Evolutionary conservation across 345 rosid genomes (phyloP).

Genomic region (Acer saccharum): DNA sequence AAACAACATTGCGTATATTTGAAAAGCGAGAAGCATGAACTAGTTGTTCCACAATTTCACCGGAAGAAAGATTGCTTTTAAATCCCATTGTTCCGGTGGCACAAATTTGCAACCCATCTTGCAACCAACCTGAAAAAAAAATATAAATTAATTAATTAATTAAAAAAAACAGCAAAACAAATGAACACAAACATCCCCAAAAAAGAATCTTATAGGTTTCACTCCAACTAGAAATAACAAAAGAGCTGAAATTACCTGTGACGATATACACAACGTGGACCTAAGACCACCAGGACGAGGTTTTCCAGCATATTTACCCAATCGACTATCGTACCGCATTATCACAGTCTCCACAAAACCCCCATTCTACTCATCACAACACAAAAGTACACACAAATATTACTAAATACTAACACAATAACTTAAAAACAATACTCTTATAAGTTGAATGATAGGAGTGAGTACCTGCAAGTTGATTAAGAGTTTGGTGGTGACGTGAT

Average conservation of each 20-base stretch:
- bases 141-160: too few relatives aligned
- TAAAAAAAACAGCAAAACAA: neutral
- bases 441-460: neutral
- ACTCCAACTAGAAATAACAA: neutral
- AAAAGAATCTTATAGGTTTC: neutral
- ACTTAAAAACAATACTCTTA: neutral
- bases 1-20: conserved; percentile 82
- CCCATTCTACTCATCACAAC: conserved; percentile 53
- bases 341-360: conserved; percentile 93
- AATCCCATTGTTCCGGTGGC: conserved; percentile 99
- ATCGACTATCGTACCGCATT: conserved; percentile 84
- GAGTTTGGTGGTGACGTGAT: conserved; percentile 85
- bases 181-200: neutral
- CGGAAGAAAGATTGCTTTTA: conserved; percentile 75
- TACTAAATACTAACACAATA: neutral
- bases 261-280: conserved; percentile 86
- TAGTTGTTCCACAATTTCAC: conserved; percentile 95
- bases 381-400: too few relatives aligned
- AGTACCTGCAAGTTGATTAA: conserved; percentile 78
- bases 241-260: conserved; percentile 57
- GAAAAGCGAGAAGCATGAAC: conserved; percentile 83
- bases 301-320: conserved; percentile 84
- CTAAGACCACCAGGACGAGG: conserved; percentile 86
- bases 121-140: conserved; percentile 83
- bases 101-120: conserved; percentile 98